Conservation (phyloP, 2,329 filamentous ascomycete genomes). For the Sclerotinia trifoliorum region DNA sequence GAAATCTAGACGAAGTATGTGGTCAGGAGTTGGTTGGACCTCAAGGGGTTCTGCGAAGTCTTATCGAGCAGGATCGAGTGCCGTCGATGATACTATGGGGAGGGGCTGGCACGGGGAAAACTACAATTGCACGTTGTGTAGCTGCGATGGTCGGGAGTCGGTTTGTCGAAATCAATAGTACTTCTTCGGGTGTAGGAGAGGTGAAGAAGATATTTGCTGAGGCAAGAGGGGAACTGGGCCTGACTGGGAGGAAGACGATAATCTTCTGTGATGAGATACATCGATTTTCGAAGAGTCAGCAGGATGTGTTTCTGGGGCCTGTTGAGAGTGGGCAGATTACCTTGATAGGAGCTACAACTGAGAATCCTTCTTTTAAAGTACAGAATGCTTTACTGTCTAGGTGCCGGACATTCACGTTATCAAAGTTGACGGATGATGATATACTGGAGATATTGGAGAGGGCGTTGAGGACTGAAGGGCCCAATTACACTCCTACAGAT, state of each 20-base stretch:
- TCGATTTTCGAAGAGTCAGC: conserved; percentile 71
- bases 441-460: conserved; percentile 71
- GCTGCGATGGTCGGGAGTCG: conserved; percentile 77
- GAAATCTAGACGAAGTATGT: conserved; percentile 77
- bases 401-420: conserved; percentile 85
- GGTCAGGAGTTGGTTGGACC: conserved; percentile 90
- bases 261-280: conserved; percentile 86
- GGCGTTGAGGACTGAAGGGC: conserved; percentile 64
- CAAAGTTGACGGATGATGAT: conserved; percentile 70
- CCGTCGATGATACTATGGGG: conserved; percentile 97
- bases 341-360: conserved; percentile 91
- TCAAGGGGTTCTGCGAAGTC: conserved; percentile 75
- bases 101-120: conserved; percentile 77
- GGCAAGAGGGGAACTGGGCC: conserved; percentile 71
- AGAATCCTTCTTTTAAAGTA: conserved; percentile 94
- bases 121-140: conserved; percentile 88
- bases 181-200: conserved; percentile 80
- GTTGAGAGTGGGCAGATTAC: conserved; percentile 90
- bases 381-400: conserved; percentile 83
- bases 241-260: conserved; percentile 89
- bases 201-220: conserved; percentile 91
- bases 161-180: conserved; percentile 96
- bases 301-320: conserved; percentile 90
- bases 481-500: conserved; percentile 43
- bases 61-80: conserved; percentile 82